These are phyloP conservation scores for Setaria viridis DNA, from an alignment of 202 grass and related monocot species.

Conservation along the genomic window DNA sequence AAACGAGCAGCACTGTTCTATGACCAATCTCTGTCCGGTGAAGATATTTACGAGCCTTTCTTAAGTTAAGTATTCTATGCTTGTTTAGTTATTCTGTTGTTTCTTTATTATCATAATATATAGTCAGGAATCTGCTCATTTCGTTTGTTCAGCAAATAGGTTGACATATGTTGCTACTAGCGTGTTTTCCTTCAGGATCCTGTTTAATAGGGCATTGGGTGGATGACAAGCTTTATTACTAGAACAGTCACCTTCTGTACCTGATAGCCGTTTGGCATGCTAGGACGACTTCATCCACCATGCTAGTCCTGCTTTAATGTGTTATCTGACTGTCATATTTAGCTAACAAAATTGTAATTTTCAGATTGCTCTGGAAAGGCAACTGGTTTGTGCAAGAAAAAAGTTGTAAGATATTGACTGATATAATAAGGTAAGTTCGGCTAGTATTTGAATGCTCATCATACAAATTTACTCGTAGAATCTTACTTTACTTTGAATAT, in stretches of 20 bases:
- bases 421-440: conserved; percentile 69
- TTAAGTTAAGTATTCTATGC: conserved; percentile 69
- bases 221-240: conserved; percentile 27
- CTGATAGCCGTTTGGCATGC: not conserved
- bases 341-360: conserved; percentile 50
- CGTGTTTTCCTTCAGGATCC: conserved; percentile 4
- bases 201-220: conserved; percentile 15
- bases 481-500: conserved; percentile 44
- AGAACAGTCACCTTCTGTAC: conserved; percentile 1
- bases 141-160: conserved; percentile 23
- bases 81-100: conserved; percentile 31
- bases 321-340: conserved; percentile 32
- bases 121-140: conserved; percentile 11
- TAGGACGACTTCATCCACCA: not conserved
- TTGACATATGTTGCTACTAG: not conserved
- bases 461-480: conserved; percentile 33
- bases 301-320: conserved; percentile 6
- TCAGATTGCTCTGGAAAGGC: conserved; percentile 87
- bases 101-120: conserved; percentile 7
- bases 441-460: conserved; percentile 34
- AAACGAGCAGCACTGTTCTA: conserved; percentile 83
- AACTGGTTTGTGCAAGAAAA: conserved; percentile 99
- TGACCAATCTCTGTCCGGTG: conserved; percentile 75
- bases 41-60: conserved; percentile 95
- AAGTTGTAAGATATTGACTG: conserved; percentile 83